Base-by-base conservation (phyloP, 768 basidiomycete genomes). In the Mycena alexandri region DNA sequence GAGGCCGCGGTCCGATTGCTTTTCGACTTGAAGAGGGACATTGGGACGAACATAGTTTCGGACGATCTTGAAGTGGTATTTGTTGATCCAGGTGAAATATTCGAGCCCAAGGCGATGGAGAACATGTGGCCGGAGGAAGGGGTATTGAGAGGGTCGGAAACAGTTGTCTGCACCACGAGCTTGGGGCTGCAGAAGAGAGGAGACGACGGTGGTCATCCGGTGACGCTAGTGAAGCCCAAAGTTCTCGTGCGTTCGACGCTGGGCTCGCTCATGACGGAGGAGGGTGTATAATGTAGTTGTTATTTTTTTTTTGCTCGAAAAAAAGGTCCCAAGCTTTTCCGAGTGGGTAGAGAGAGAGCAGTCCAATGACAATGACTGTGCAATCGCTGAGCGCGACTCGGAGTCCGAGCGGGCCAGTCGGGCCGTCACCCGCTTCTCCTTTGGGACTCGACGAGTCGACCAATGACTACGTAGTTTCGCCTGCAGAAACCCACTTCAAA, bases 101-200 rank as follows among this genome's bases (percentile, higher is more conserved):
- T 69, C 55, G 68, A 61, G 7, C 41, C 22, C 19, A 38, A 10
- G 21, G 52, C 22, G 48, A 69, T 69, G 68, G 63, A 69, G 25
- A 47, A 34, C 14, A 52, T 58, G 52, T 60, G 58, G 46, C 41
- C 60, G 7, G 42, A 57, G 25, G 57, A 54, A 4, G 47, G 33
- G 3, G 0, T 7, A 7, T 8, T 13, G 0, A 21, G 42, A 42
- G 34, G 11, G 22, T 14, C 38, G 17, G 66, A 68, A 2, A 33
- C 12, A 2, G 67, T 60, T 2, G 52, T 63, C 3, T 68, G 61
- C n/a, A 60, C 62, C 0, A 55, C 59, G 2, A 46, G 50, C 25
- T 25, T 63, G 21, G 62, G 67, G 14, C 12, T 63, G 33, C 55
- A n/a, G n/a, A 59, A 21, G 16, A 54, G 33, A 9, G 22, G 34